These are phyloP conservation scores for Mucor piriformis DNA, from an alignment of 371 early-diverging fungal species.

Conservation along the genomic window DNA sequence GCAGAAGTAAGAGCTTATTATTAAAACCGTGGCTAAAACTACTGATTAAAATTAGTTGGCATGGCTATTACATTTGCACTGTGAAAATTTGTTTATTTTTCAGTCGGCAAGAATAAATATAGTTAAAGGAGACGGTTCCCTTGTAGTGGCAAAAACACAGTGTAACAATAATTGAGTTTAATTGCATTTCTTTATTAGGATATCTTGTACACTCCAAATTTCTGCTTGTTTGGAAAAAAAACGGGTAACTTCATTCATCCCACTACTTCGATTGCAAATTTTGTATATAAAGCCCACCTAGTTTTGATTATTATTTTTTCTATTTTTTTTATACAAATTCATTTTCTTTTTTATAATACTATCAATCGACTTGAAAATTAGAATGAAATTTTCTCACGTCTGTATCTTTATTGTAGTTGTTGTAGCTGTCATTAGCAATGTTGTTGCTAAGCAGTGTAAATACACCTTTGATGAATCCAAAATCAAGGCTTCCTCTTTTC, in stretches of 20 bases:
- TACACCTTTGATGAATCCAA: slow-evolving; percentile 14
- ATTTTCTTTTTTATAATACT: slow-evolving; percentile 4
- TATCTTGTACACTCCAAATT: slow-evolving; percentile 2
- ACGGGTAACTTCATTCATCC: slow-evolving; percentile 7
- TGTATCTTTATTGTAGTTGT: slow-evolving; percentile 11
- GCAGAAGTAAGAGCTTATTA: background rate
- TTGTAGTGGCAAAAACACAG: slow-evolving; percentile 4
- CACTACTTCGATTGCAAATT: background rate
- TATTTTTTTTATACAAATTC: background rate
- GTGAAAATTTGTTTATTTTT: background rate
- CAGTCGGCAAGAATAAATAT: background rate
- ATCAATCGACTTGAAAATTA: no score
- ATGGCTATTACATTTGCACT: no score
- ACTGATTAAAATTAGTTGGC: background rate
- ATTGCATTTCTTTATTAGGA: slow-evolving; percentile 4
- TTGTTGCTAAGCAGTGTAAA: slow-evolving; percentile 11
- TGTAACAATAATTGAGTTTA: slow-evolving; percentile 11
- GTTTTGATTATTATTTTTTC: background rate
- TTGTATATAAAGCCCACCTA: slow-evolving; percentile 1
- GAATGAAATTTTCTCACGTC: slow-evolving; percentile 15
- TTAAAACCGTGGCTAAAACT: background rate
- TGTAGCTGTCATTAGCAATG: slow-evolving; percentile 10
- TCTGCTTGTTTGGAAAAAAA: background rate
- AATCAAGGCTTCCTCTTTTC: slow-evolving; percentile 10
- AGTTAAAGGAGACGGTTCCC: slow-evolving; percentile 4